Evolutionary conservation across 2,329 filamentous ascomycete genomes (phyloP).

Genomic region (Paraphoma sp.): DNA sequence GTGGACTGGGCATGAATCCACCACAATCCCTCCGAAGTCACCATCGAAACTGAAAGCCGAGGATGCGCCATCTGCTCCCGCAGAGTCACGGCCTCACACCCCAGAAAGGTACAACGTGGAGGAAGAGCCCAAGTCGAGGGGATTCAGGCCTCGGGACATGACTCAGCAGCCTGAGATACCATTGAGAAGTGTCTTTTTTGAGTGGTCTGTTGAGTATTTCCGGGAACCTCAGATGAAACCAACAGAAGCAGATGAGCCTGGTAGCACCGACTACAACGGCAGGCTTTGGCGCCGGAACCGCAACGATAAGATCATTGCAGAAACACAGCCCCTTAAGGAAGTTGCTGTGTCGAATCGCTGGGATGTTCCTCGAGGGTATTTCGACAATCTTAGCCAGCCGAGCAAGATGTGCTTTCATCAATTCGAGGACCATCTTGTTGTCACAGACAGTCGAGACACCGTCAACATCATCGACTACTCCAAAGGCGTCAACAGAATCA

Average conservation of each 20-base stretch:
- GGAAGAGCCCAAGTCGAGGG: constrained; percentile 78
- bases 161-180: constrained; percentile 71
- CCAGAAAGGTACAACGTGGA: constrained; percentile 73
- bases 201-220: constrained; percentile 98
- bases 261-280: constrained; percentile 95
- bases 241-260: constrained; percentile 93
- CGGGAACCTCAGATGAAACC: constrained; percentile 98
- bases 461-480: constrained; percentile 84
- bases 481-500: constrained; percentile 69
- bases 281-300: constrained; percentile 89
- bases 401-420: constrained; percentile 96
- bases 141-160: constrained; percentile 70
- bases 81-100: constrained; percentile 72
- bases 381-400: constrained; percentile 89
- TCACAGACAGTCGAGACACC: constrained; percentile 91
- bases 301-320: constrained; percentile 89
- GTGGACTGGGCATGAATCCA: constrained; percentile 51
- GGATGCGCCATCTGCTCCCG: constrained; percentile 71
- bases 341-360: constrained; percentile 85
- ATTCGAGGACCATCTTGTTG: constrained; percentile 93
- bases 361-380: constrained; percentile 81
- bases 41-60: constrained; percentile 57
- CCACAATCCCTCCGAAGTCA: constrained; percentile 35
- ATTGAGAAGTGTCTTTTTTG: constrained; percentile 81
- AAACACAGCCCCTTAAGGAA: constrained; percentile 92